phyloP scores from a whole-genome alignment of 2,329 filamentous ascomycete species.

The Ophiobolus disseminans region DNA sequence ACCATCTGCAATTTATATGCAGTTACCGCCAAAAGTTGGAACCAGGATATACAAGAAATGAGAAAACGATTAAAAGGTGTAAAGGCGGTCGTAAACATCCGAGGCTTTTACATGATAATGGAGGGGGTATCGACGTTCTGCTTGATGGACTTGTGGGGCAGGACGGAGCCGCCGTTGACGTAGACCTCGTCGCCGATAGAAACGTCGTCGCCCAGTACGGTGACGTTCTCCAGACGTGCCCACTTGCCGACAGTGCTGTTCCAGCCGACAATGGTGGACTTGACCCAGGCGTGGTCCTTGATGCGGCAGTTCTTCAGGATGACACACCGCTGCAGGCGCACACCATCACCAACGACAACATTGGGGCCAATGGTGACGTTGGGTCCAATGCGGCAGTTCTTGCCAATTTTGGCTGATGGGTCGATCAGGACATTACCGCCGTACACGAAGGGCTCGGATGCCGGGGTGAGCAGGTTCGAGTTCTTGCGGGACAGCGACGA shows the following conservation, averaged over 20 bases:
- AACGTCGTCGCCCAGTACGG: constrained; percentile 96
- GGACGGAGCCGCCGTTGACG: constrained; percentile 93
- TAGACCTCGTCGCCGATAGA: constrained; percentile 98
- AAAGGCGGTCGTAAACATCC: constrained; percentile 14
- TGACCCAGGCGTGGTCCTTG: constrained; percentile 99
- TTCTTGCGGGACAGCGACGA: constrained; percentile 89
- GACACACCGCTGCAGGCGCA: constrained; percentile 91
- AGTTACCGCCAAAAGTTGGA: constrained; percentile 21
- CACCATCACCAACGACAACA: constrained; percentile 91
- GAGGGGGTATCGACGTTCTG: constrained; percentile 79
- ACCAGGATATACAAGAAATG: constrained; percentile 44
- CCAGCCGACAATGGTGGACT: constrained; percentile 98
- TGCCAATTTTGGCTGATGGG: constrained; percentile 92
- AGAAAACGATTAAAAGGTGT: constrained; percentile 41
- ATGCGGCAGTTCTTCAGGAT: constrained; percentile 88
- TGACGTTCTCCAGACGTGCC: constrained; percentile 96
- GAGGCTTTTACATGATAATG: constrained; percentile 54
- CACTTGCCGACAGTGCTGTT: constrained; percentile 95
- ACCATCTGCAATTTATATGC: constrained; percentile 17
- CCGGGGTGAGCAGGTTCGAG: constrained; percentile 80
- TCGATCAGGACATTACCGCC: constrained; percentile 97
- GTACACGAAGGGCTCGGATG: constrained; percentile 80
- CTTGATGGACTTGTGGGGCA: constrained; percentile 99
- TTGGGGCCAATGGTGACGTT: constrained; percentile 96
- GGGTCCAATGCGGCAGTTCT: constrained; percentile 96